Base-by-base conservation (phyloP, 2,329 filamentous ascomycete genomes). In the Chalaropsis thielavioides region DNA sequence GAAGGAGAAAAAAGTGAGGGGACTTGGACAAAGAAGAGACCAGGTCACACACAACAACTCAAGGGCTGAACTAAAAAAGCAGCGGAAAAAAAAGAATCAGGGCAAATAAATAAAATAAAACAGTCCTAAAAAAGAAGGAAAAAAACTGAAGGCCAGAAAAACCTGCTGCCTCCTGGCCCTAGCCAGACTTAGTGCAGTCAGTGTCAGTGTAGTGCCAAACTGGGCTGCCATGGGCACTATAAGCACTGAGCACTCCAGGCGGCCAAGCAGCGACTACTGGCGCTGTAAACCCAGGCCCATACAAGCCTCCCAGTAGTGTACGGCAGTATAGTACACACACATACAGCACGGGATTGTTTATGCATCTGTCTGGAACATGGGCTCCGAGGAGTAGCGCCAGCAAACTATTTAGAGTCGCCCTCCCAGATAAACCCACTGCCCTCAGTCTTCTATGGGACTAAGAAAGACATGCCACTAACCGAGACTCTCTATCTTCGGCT, bases 21-120 rank as follows among this genome's bases (percentile, higher is more conserved):
- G 46, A 44, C 60, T 44, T 61, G 22, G n/a, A 40, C 22, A 46
- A 49, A 62, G 31, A 49, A 63, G 38, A 63, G 44, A 54, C 35
- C 44, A 63, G 46, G 49, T 63, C 61, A 56, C 61, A 54, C 44
- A 63, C 22, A 44, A 60, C 40, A 60, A 51, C 3, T 56, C 62
- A 58, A 59, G 49, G 49, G 62, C 51, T 40, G 22, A 64, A 60
- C 17, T 60, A 40, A 24, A 31, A 49, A 43, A 35, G 17, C n/a
- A 60, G 19, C 17, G 24, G n/a, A 64, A 49, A 49, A 1, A 62
- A 31, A 11, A 35, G 24, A 54, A 24, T 31, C 27, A 63, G 35
- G 31, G 38, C 54, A 19, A 22, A 43, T 43, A 31, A 58, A 19
- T 58, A 49, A 62, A 46, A 44, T 17, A 56, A 56, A 43, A 56